Conservation (phyloP, 768 basidiomycete genomes). For the Cubamyces sp. region DNA sequence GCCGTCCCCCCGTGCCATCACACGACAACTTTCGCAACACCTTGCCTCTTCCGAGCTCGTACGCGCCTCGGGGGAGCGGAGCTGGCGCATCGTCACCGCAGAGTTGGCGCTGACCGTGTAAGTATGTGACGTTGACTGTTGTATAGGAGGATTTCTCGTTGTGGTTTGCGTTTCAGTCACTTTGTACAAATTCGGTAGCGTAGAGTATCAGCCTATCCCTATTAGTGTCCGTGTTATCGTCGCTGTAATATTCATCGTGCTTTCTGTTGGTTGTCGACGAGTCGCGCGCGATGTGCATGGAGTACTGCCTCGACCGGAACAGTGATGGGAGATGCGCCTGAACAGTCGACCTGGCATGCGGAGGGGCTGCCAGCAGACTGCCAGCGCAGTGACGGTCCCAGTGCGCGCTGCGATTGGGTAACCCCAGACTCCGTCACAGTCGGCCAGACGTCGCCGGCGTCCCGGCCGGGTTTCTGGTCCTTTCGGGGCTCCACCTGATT, state of each 20-base stretch:
- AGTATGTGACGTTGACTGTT: slow-evolving; percentile 7
- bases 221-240: slow-evolving; percentile 6
- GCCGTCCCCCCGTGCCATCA: slow-evolving; percentile 3
- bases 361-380: not conserved
- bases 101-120: slow-evolving; percentile 21
- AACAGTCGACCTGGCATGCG: slow-evolving; percentile 1
- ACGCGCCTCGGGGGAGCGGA: slow-evolving; percentile 16
- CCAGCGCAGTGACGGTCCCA: not conserved
- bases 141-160: not conserved
- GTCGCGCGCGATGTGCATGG: not conserved
- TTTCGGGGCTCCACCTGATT: slow-evolving; percentile 13
- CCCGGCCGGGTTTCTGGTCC: not conserved
- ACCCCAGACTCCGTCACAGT: slow-evolving; percentile 9
- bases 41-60: slow-evolving; percentile 9
- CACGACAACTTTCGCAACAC: slow-evolving; percentile 18
- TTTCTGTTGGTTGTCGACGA: not conserved
- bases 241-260: slow-evolving; percentile 14
- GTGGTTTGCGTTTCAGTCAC: slow-evolving; percentile 9
- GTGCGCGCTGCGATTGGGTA: slow-evolving; percentile 6
- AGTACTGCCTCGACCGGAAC: not conserved
- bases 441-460: slow-evolving; percentile 15
- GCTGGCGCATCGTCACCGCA: slow-evolving; percentile 20
- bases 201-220: slow-evolving; percentile 14
- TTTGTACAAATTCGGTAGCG: slow-evolving; percentile 19
- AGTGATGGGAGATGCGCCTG: slow-evolving; percentile 15